These are phyloP conservation scores for Hymenoscyphus repandus DNA, from an alignment of 2,329 filamentous ascomycete genomes.

Conservation along the genomic window DNA sequence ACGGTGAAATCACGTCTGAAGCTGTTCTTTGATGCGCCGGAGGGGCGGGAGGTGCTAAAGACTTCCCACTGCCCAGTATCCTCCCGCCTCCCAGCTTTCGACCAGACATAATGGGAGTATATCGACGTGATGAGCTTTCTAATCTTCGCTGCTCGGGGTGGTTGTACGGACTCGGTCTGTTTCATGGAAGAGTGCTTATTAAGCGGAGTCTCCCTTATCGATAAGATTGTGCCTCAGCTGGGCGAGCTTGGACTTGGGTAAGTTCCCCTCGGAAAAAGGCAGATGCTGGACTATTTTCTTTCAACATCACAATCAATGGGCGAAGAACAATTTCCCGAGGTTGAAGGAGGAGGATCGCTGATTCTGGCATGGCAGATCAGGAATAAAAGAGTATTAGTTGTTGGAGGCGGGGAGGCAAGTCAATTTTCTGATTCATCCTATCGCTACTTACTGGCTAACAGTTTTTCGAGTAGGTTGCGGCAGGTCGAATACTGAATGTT, in stretches of 20 bases:
- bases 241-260: not conserved
- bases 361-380: constrained; percentile 95
- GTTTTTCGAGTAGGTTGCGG: constrained; percentile 66
- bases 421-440: not conserved
- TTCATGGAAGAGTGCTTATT: constrained; percentile 3
- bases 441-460: constrained; percentile 20
- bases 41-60: constrained; percentile 62
- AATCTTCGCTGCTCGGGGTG: constrained; percentile 22
- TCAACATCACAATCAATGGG: constrained; percentile 13
- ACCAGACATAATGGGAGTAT: constrained; percentile 58
- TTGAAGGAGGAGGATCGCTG: constrained; percentile 86
- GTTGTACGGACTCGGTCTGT: constrained; percentile 1
- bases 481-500: constrained; percentile 86
- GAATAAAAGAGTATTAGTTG: constrained; percentile 82
- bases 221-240: not conserved
- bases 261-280: constrained; percentile 10
- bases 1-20: constrained; percentile 45
- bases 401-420: constrained; percentile 86
- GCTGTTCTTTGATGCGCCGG: constrained; percentile 32
- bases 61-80: constrained; percentile 81
- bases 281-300: constrained; percentile 4
- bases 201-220: constrained; percentile 4
- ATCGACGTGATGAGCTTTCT: constrained; percentile 18
- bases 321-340: constrained; percentile 58
- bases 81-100: constrained; percentile 89